Conservation (phyloP, 257 asterid genomes). For the Solanum peruvianum region DNA sequence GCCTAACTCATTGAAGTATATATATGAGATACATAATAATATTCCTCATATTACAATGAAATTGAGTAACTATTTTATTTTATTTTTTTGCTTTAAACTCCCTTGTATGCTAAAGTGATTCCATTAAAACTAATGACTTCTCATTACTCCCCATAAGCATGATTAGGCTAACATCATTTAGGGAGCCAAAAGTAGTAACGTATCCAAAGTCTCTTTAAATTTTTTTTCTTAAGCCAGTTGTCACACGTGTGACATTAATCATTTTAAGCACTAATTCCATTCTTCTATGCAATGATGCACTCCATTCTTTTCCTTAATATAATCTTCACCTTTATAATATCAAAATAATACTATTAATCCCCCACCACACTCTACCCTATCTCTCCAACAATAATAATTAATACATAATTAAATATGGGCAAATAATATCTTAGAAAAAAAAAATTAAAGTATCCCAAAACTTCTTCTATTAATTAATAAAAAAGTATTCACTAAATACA, state of each 20-base stretch:
- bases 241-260: slow-evolving; percentile 67
- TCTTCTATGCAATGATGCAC: slow-evolving; percentile 39
- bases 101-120: neutral
- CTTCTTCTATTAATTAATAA: neutral
- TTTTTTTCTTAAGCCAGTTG: slow-evolving; percentile 45
- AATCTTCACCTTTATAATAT: neutral
- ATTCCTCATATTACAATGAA: neutral
- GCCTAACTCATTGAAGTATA: neutral
- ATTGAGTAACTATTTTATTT: neutral
- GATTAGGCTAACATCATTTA: slow-evolving; percentile 26
- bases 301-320: slow-evolving; percentile 28
- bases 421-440: neutral
- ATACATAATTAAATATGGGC: neutral
- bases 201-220: slow-evolving; percentile 1
- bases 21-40: neutral
- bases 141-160: slow-evolving; percentile 10
- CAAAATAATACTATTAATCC: neutral
- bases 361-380: neutral
- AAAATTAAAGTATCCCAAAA: neutral
- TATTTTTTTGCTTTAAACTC: neutral
- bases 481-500: neutral
- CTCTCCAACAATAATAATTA: neutral
- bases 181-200: slow-evolving; percentile 27
- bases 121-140: neutral
- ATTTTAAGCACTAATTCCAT: slow-evolving; percentile 54